Base-by-base conservation (phyloP, 2,329 filamentous ascomycete species). In the Cadophora luteo-olivacea region DNA sequence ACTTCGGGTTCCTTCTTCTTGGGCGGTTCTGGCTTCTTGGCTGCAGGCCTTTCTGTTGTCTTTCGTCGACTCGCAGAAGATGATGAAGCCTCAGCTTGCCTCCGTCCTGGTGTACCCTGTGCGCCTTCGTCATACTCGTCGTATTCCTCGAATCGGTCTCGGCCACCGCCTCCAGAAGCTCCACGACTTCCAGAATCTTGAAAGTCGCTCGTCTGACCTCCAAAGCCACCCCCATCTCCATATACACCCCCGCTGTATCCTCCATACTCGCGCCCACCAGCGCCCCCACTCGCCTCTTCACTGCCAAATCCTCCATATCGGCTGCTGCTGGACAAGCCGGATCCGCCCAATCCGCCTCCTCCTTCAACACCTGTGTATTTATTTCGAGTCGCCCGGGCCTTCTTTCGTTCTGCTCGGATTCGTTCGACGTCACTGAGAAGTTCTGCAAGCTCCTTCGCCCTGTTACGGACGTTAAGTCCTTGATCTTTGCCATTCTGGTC, bases 401-500 rank as follows among this genome's bases (percentile, higher is more conserved):
- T 99, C 85, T 99, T 99, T 74, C 89, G 87, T 81, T 92, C 89
- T 48, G 89, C 78, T 69, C 92, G 88, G 75, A 98, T 97, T 22
- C 91, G 87, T 22, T 98, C 95, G 69, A 97, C 93, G 74, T 99
- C 96, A 75, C 92, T 86, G 61, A 99, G 85, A n/a, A 99, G 87
- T 72, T 99, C 97, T 14, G 93, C 92, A 62, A 99, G 85, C 82
- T 99, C 96, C 82, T 97, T 97, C 73, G 96, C 94, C 73, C 96
- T 89, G 82, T 98, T 98, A 74, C 96, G 91, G 69, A 99, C 96
- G 78, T 99, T 99, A 81, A 99, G 89, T 70, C 96, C 96, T 81
- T 99, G 96, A 78, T 99, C 96, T 81, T 99, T 99, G 80, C 96
- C 96, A 80, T 98, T 98, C 79, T 88, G 86, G 78, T 99, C 89